These are phyloP conservation scores for Candida sp. DNA, from an alignment of 1,139 yeast genomes.

Conservation along the genomic window DNA sequence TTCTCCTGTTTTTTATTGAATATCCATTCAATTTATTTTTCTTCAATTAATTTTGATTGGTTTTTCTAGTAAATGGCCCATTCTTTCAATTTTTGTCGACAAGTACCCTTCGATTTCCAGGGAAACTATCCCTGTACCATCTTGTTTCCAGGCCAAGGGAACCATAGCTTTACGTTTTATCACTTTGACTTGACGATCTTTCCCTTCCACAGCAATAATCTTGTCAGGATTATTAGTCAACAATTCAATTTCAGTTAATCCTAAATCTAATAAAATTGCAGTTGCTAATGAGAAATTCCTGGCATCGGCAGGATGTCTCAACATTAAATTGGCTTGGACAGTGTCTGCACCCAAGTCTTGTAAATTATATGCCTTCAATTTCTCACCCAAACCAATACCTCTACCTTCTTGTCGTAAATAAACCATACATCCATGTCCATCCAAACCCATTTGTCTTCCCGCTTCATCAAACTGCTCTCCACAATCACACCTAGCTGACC, in stretches of 20 bases:
- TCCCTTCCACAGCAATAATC: conserved; percentile 90
- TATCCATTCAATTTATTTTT: too few relatives aligned
- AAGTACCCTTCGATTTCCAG: conserved; percentile 90
- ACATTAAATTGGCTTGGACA: conserved; percentile 88
- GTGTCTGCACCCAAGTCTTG: conserved; percentile 99
- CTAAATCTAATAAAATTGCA: conserved; percentile 83
- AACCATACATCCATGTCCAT: conserved; percentile 91
- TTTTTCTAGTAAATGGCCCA: conserved; percentile 74
- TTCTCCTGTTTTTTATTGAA: too few relatives aligned
- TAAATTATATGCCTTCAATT: conserved; percentile 91
- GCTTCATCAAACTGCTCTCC: conserved; percentile 99
- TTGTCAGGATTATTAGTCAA: conserved; percentile 97
- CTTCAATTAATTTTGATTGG: too few relatives aligned
- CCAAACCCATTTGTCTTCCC: conserved; percentile 83
- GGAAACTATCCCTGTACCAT: conserved; percentile 62
- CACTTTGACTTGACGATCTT: conserved; percentile 64
- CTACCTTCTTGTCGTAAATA: conserved; percentile 98
- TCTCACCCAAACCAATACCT: conserved; percentile 96
- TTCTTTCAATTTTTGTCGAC: conserved; percentile 89
- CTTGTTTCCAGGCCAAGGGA: conserved; percentile 81
- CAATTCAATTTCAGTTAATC: conserved; percentile 66
- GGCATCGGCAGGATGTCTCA: conserved; percentile 97
- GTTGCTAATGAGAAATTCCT: conserved; percentile 92
- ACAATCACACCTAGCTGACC: conserved; percentile 99
- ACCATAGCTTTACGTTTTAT: conserved; percentile 93